Conservation (phyloP, 768 basidiomycete species). For the Podaxis rugospora region DNA sequence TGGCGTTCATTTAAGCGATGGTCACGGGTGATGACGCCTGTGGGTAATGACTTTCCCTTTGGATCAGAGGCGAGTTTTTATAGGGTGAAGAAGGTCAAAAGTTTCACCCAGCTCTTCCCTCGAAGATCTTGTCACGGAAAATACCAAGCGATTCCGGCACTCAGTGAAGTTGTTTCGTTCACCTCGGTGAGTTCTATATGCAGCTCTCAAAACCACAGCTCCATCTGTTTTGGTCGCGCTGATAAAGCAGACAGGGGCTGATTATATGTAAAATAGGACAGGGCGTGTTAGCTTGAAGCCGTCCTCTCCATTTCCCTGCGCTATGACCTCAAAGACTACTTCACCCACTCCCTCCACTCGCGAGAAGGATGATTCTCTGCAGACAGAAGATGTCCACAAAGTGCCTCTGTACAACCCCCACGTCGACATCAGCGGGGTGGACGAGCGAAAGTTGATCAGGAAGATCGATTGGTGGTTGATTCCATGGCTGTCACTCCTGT, state of each 20-base stretch:
- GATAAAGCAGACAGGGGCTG: background rate
- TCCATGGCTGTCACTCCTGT: conserved; percentile 71
- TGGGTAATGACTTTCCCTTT: conserved; percentile 6
- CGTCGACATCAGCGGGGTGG: conserved; percentile 17
- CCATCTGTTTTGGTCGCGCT: background rate
- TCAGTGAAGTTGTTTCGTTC: background rate
- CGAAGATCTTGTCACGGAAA: background rate
- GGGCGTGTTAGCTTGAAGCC: background rate
- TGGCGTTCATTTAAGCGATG: background rate
- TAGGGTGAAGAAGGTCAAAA: background rate
- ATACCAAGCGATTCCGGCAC: background rate
- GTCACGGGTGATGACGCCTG: conserved; percentile 5
- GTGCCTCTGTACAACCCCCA: conserved; percentile 10
- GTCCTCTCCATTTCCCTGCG: background rate
- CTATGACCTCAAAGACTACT: background rate
- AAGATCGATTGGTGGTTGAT: conserved; percentile 67
- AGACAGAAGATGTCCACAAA: background rate
- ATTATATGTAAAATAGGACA: background rate
- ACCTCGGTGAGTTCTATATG: background rate
- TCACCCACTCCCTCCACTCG: conserved; percentile 1
- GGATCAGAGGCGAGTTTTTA: background rate
- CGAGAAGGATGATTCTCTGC: conserved; percentile 3
- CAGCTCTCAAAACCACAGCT: background rate
- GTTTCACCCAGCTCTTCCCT: background rate
- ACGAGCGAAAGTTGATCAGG: conserved; percentile 66